Base-by-base conservation (phyloP, 495 filamentous ascomycete genomes). In the Acidiella bohemica region DNA sequence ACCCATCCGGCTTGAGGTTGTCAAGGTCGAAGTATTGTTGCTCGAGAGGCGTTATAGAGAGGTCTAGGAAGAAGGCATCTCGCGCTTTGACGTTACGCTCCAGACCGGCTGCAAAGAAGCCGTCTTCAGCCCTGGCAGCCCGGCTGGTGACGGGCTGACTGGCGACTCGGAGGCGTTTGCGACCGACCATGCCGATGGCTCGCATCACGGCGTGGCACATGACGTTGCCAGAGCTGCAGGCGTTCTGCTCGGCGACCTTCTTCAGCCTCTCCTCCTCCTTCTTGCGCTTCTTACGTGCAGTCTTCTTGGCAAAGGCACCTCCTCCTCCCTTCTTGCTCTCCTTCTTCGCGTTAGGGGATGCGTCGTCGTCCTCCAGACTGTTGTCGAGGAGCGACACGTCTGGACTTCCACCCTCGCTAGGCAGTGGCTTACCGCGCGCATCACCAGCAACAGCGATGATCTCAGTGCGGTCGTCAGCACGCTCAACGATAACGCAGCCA, bases 161-260 rank as follows among this genome's bases (percentile, higher is more conserved):
- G 27, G 47, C 48, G 28, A 38, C 37, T n/a, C 55, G 45, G 1
- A 59, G 44, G 20, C 79, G 54, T 53, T 79, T 82, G 44, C 75
- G 73, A 2, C 84, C 82, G 41, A 96, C 75, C 62, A 95, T 79
- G 42, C 76, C 85, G 43, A 90, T 80, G n/a, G 76, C 84, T 36
- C 92, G 70, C 70, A 95, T 76, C 10, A 82, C 70, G 5, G 84
- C 73, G 54, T 97, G 90, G 12, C 78, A 72, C 66, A 86, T 79
- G 1, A 76, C 71, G 41, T 90, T 85, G 29, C 81, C 84, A 23
- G 44, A 38, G 7, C 13, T 35, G 39, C 47, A 50, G 6, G 16
- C 32, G 16, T 22, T 18, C 3, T 5, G 12, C 21, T 43, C 40
- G 14, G 31, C 31, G 7, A 19, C 12, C 55, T 59, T 17, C 28